phyloP scores from a whole-genome alignment of 129 eudicot genomes.

The Chrysanthemum seticuspe region DNA sequence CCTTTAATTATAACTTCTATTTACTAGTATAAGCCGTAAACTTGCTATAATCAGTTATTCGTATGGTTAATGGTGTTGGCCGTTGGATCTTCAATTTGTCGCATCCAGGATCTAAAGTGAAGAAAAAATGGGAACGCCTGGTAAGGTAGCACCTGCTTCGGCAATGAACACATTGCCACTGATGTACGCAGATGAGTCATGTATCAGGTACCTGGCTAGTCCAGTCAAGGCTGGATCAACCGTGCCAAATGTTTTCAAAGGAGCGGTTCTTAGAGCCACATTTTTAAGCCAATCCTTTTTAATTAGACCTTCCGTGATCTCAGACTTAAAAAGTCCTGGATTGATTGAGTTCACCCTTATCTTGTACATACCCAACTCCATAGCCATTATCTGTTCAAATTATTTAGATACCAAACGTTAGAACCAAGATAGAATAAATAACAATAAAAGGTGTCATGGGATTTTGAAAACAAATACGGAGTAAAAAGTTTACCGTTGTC shows the following conservation, averaged over 20 bases:
- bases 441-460: not conserved
- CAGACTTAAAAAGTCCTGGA: conserved; percentile 82
- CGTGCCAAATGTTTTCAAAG: conserved; percentile 53
- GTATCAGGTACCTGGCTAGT: conserved; percentile 56
- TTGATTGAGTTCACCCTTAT: conserved; percentile 72
- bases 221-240: conserved; percentile 66
- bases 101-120: conserved; percentile 43
- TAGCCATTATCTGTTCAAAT: conserved; percentile 56
- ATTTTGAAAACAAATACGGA: not conserved
- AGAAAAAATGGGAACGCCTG: conserved; percentile 80
- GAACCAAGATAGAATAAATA: not conserved
- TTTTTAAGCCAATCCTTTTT: conserved; percentile 59
- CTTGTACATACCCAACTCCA: conserved; percentile 72
- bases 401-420: not conserved
- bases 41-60: too few relatives aligned
- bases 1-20: too few relatives aligned
- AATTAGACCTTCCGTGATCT: conserved; percentile 69
- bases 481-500: conserved; percentile 33
- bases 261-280: conserved; percentile 57
- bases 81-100: not conserved
- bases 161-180: conserved; percentile 67
- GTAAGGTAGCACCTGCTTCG: conserved; percentile 77
- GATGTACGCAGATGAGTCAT: conserved; percentile 60
- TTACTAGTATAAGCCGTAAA: too few relatives aligned
- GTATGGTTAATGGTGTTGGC: too few relatives aligned